Base-by-base conservation (phyloP, 1,284 basidiomycete species). In the Leccinum angustisporum region DNA sequence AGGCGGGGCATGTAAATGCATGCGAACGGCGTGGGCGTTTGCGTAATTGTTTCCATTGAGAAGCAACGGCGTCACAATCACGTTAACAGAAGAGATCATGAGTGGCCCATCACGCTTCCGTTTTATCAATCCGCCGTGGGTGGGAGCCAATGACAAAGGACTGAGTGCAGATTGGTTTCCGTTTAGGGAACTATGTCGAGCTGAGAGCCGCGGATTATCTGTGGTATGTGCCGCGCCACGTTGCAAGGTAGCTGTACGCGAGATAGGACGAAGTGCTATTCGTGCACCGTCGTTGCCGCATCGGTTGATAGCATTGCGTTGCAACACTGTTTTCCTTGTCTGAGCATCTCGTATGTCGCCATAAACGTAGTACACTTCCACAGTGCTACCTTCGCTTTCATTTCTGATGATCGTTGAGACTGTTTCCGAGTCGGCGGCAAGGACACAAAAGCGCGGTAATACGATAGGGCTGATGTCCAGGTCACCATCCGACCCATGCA, bases 381-480 rank as follows among this genome's bases (percentile, higher is more conserved):
- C 75, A 11, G 72, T 77, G 10, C 77, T 67, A 46, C 75, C 76
- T 18, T 83, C 80, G 4, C 81, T 76, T 62, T 86, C 85, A 68
- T 89, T 88, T 30, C 81, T 81, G 54, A 90, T 75, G 16, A 81
- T 76, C 31, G 81, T 84, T 5, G 82, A 78, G 13, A 81, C 80
- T 16, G 79, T 76, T 71, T 91, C 87, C 11, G 77, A 75, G 66
- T 90, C 86, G 5, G 86, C 83, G 8, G 85, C 82, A 31, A 88
- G 80, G 14, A 91, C 81, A 9, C 81, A 84, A 69, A 91, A 90
- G n/a, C 81, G 80, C 1, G 90, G 90, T 16, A 91, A 70, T 36
- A 82, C 74, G 56, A 90, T 75, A 10, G 84, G 80, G 33, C 81
- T 79, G 8, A 76, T 70, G 60, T 80, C 80, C 21, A 63, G 62